Evolutionary conservation across 2,329 filamentous ascomycete genomes (phyloP).

Genomic region (Rhinocladiella similis): DNA sequence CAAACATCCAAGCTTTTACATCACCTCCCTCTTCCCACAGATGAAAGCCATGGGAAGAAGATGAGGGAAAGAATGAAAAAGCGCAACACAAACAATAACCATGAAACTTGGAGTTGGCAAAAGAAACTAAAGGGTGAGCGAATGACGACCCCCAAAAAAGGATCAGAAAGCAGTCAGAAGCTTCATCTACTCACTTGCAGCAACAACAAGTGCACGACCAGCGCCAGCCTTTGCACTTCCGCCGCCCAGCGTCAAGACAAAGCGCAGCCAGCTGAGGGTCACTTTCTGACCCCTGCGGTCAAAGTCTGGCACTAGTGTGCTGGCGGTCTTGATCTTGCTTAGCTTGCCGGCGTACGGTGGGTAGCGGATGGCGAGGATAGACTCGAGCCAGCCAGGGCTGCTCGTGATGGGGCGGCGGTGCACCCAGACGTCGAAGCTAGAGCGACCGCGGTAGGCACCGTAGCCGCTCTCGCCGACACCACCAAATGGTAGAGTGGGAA

Average conservation of each 20-base stretch:
- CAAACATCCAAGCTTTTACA: too few relatives aligned
- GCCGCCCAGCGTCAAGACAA: slow-evolving; percentile 26
- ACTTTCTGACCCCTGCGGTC: slow-evolving; percentile 55
- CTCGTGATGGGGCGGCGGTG: slow-evolving; percentile 61
- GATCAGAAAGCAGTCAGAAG: too few relatives aligned
- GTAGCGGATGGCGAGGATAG: slow-evolving; percentile 58
- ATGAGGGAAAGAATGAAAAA: too few relatives aligned
- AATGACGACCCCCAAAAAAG: too few relatives aligned
- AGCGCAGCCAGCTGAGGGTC: slow-evolving; percentile 25
- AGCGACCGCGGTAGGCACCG: slow-evolving; percentile 74
- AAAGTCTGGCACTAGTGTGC: slow-evolving; percentile 58
- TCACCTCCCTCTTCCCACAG: too few relatives aligned
- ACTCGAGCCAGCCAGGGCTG: slow-evolving; percentile 62
- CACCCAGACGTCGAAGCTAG: slow-evolving; percentile 63
- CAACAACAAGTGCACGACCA: too few relatives aligned
- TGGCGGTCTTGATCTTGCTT: slow-evolving; percentile 52
- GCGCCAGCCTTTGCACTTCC: too few relatives aligned
- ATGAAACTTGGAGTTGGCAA: too few relatives aligned
- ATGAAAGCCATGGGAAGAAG: too few relatives aligned
- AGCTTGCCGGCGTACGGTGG: slow-evolving; percentile 59
- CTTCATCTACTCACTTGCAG: too few relatives aligned
- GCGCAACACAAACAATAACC: too few relatives aligned
- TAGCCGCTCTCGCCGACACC: slow-evolving; percentile 78
- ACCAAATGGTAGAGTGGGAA: slow-evolving; percentile 75
- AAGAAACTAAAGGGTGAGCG: too few relatives aligned